These are phyloP conservation scores for Trichoderma harzianum DNA, from an alignment of 2,329 filamentous ascomycete genomes.

Conservation along the genomic window DNA sequence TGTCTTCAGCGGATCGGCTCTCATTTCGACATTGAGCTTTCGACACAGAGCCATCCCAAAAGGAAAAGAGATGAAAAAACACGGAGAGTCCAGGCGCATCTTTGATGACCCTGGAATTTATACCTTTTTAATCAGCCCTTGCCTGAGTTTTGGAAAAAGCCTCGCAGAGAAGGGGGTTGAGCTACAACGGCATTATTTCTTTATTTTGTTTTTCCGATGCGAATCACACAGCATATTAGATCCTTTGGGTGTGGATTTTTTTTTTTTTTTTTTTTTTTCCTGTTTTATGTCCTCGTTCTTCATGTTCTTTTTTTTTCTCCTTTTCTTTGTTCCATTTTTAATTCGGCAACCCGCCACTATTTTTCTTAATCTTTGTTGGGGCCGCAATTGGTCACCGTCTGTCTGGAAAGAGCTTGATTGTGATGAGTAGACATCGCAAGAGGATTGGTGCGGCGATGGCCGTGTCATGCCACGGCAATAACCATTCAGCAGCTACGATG, in stretches of 20 bases:
- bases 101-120: slow-evolving; percentile 3
- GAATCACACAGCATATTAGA: neutral
- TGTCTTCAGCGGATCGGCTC: neutral
- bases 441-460: neutral
- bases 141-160: slow-evolving; percentile 11
- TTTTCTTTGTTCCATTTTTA: slow-evolving; percentile 19
- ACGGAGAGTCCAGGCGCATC: neutral
- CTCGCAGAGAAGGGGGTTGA: slow-evolving; percentile 7
- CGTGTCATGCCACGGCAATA: neutral
- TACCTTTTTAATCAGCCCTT: neutral
- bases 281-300: neutral
- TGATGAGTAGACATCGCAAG: neutral
- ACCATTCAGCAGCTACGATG: neutral
- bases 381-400: neutral
- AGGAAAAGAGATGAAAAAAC: neutral
- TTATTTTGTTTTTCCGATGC: neutral
- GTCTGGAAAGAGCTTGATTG: neutral
- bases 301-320: neutral
- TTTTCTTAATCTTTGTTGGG: neutral
- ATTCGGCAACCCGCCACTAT: neutral
- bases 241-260: slow-evolving; percentile 19
- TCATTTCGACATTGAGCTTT: neutral
- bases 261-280: slow-evolving; percentile 22
- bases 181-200: neutral
- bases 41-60: neutral